These are phyloP conservation scores for Endoconidiophora polonica DNA, from an alignment of 2,329 filamentous ascomycete genomes.

Conservation along the genomic window DNA sequence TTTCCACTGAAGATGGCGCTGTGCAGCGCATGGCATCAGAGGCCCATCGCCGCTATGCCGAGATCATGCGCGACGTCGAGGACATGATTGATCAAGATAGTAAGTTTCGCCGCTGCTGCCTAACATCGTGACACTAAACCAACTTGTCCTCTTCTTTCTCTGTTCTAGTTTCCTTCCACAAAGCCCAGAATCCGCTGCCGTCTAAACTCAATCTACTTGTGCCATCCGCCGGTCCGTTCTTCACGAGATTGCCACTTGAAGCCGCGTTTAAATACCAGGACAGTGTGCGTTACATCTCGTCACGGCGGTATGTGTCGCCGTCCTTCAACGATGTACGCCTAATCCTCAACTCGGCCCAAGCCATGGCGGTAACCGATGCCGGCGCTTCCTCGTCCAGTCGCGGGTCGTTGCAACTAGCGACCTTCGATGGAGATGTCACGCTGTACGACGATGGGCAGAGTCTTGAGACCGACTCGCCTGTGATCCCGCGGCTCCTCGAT, in stretches of 20 bases:
- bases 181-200: constrained; percentile 43
- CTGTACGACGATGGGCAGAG: constrained; percentile 82
- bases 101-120: constrained; percentile 22
- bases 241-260: constrained; percentile 71
- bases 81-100: constrained; percentile 83
- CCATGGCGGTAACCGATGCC: constrained; percentile 65
- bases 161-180: constrained; percentile 50
- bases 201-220: constrained; percentile 90
- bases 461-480: constrained; percentile 56
- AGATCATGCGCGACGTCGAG: constrained; percentile 91
- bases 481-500: constrained; percentile 51
- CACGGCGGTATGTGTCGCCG: constrained; percentile 79
- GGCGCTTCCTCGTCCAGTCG: constrained; percentile 16
- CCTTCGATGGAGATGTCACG: constrained; percentile 95
- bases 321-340: constrained; percentile 94
- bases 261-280: constrained; percentile 90
- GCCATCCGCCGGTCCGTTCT: constrained; percentile 82
- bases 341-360: constrained; percentile 84
- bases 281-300: constrained; percentile 68
- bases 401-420: constrained; percentile 65
- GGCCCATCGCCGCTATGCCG: constrained; percentile 75
- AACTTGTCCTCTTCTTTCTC: constrained; percentile 5
- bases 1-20: constrained; percentile 48
- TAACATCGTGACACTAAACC: background rate
- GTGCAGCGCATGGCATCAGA: constrained; percentile 59